These are phyloP conservation scores for Ophiostoma australiae DNA, from an alignment of 2,329 filamentous ascomycete genomes.

Conservation along the genomic window DNA sequence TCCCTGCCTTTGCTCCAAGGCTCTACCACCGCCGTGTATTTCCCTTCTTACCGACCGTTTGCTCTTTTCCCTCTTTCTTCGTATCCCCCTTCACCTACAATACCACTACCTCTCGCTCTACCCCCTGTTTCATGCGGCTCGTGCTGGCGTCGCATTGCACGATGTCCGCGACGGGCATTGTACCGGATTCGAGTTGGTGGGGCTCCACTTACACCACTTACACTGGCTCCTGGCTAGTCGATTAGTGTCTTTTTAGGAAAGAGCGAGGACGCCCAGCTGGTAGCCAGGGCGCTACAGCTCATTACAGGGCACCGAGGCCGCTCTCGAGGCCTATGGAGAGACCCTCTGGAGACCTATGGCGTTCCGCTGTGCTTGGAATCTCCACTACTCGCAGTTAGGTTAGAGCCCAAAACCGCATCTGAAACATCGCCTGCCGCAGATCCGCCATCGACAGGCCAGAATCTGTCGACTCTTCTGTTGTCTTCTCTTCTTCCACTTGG, in stretches of 20 bases:
- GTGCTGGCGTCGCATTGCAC: not conserved
- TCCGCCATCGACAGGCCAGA: constrained; percentile 4
- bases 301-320: not conserved
- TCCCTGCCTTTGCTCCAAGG: not conserved
- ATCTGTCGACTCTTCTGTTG: not conserved
- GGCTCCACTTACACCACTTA: not conserved
- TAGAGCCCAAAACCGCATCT: not conserved
- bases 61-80: not conserved
- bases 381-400: not conserved
- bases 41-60: not conserved
- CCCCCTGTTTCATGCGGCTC: constrained; percentile 16
- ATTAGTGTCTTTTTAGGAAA: not conserved
- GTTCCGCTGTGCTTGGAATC: not conserved
- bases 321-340: not conserved
- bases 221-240: not conserved
- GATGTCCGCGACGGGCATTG: constrained; percentile 4
- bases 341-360: no score
- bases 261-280: not conserved
- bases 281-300: constrained; percentile 3
- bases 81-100: not conserved
- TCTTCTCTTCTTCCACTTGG: not conserved
- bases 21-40: not conserved
- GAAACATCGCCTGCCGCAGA: constrained; percentile 6
- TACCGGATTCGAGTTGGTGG: not conserved
- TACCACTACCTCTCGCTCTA: not conserved